Percentiles rank a stretch among this genome's conserved stretches.
These are phyloP conservation scores for Solanum sejunctum DNA, from an alignment of 257 asterid genomes.

Conservation along the genomic window DNA sequence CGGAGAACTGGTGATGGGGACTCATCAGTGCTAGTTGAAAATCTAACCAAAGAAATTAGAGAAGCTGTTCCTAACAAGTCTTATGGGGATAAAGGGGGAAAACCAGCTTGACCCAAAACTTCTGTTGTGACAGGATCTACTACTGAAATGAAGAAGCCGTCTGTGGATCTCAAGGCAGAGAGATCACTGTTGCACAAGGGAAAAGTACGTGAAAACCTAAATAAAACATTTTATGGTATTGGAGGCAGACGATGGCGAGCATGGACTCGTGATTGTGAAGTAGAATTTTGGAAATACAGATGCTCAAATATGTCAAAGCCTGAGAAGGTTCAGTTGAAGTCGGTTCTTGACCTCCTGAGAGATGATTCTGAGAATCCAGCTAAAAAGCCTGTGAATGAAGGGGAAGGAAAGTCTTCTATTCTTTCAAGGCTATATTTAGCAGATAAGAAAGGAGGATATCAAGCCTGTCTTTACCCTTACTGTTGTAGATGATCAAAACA, in stretches of 20 bases:
- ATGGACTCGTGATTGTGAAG: constrained; percentile 96
- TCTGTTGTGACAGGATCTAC: constrained; percentile 70
- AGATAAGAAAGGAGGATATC: constrained; percentile 66
- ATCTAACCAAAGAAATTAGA: constrained; percentile 67
- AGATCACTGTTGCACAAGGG: constrained; percentile 77
- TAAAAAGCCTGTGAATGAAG: constrained; percentile 29
- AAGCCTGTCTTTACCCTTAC: constrained; percentile 42
- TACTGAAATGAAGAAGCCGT: constrained; percentile 47
- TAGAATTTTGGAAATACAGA: constrained; percentile 96
- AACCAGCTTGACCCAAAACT: constrained; percentile 74
- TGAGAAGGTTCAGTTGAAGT: constrained; percentile 72
- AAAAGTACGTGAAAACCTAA: constrained; percentile 84
- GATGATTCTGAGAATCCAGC: constrained; percentile 30
- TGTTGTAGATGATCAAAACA: constrained; percentile 19
- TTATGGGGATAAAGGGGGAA: constrained; percentile 42
- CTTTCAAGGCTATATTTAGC: constrained; percentile 93
- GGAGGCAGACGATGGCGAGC: constrained; percentile 81
- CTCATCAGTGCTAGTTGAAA: constrained; percentile 56
- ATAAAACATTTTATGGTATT: constrained; percentile 74
- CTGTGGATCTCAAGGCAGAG: constrained; percentile 60
- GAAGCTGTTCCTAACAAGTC: constrained; percentile 81
- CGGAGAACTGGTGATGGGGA: constrained; percentile 61
- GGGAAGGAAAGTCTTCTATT: constrained; percentile 40
- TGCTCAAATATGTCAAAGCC: constrained; percentile 59
- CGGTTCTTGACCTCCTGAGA: constrained; percentile 71